These are phyloP conservation scores for Pilaira anomala DNA, from an alignment of 192 early-diverging fungal genomes.

Conservation along the genomic window DNA sequence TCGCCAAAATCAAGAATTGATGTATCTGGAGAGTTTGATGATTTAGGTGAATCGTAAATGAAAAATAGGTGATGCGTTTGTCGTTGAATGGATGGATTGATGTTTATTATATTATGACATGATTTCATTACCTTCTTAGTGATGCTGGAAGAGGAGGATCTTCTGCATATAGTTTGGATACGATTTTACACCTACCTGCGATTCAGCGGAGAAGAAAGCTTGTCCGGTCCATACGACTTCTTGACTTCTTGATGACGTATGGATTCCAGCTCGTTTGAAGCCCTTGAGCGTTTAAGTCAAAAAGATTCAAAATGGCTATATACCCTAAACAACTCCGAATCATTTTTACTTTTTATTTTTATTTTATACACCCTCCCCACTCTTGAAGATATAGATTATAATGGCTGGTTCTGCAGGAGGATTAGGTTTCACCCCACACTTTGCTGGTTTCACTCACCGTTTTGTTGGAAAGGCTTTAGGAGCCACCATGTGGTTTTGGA, in stretches of 20 bases:
- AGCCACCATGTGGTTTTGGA: conserved; percentile 79
- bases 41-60: neutral
- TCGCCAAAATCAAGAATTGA: too few species aligned
- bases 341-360: neutral
- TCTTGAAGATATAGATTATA: conserved; percentile 24
- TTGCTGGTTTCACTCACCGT: conserved; percentile 51
- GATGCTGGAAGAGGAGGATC: conserved; percentile 5
- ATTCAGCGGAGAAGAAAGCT: too few species aligned
- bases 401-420: conserved; percentile 42
- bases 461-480: conserved; percentile 61
- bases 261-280: too few species aligned
- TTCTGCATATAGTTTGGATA: too few species aligned
- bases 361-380: neutral
- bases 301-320: neutral
- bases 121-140: neutral
- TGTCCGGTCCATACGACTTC: too few species aligned
- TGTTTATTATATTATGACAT: neutral
- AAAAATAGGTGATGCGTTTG: neutral
- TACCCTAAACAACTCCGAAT: too few species aligned
- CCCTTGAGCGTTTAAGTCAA: neutral
- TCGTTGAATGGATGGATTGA: neutral
- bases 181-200: too few species aligned
- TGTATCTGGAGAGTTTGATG: too few species aligned
- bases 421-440: conserved; percentile 48
- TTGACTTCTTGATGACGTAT: too few species aligned